Conservation (phyloP, 2,329 filamentous ascomycete species). For the Thelonectria discophora region DNA sequence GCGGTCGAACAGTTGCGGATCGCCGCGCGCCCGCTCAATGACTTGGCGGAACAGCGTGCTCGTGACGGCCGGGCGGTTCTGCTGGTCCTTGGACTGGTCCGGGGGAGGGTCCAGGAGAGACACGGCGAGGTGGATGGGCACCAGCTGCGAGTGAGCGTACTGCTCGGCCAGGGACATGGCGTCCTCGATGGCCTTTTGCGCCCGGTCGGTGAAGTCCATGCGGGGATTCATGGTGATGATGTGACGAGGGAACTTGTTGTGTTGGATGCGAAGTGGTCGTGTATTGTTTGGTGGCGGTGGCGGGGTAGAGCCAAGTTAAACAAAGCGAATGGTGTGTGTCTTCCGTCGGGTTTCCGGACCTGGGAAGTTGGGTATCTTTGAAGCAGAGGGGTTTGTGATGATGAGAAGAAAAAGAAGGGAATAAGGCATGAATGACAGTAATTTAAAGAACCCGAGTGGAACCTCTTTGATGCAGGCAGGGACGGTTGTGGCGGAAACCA, state of each 20-base stretch:
- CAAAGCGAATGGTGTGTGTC: slow-evolving; percentile 2
- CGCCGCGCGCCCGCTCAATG: slow-evolving; percentile 91
- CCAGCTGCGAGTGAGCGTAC: slow-evolving; percentile 89
- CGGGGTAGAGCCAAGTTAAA: too few species aligned
- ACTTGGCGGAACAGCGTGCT: slow-evolving; percentile 93
- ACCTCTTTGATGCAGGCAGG: slow-evolving; percentile 32
- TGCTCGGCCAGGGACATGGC: slow-evolving; percentile 88
- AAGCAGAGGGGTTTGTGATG: slow-evolving; percentile 18
- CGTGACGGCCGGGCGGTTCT: slow-evolving; percentile 71
- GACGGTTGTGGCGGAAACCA: slow-evolving; percentile 32
- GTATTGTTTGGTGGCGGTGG: neutral
- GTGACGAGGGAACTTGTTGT: neutral
- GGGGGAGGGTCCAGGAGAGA: slow-evolving; percentile 79
- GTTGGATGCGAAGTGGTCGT: neutral
- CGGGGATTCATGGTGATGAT: slow-evolving; percentile 70
- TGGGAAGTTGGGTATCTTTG: slow-evolving; percentile 38
- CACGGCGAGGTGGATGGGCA: slow-evolving; percentile 89
- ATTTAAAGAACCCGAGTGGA: slow-evolving; percentile 41
- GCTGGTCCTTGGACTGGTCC: slow-evolving; percentile 83
- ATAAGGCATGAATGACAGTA: slow-evolving; percentile 27
- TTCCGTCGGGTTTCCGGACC: slow-evolving; percentile 36
- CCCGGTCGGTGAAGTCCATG: slow-evolving; percentile 94
- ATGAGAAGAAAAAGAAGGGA: slow-evolving; percentile 24
- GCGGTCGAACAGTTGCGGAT: slow-evolving; percentile 87
- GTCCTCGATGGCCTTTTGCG: slow-evolving; percentile 88